A percentile compares a stretch with the other conserved stretches of the same genome.
These are phyloP conservation scores for Ophiocordyceps camponoti-saundersi DNA, from an alignment of 2,329 filamentous ascomycete species.

Conservation along the genomic window DNA sequence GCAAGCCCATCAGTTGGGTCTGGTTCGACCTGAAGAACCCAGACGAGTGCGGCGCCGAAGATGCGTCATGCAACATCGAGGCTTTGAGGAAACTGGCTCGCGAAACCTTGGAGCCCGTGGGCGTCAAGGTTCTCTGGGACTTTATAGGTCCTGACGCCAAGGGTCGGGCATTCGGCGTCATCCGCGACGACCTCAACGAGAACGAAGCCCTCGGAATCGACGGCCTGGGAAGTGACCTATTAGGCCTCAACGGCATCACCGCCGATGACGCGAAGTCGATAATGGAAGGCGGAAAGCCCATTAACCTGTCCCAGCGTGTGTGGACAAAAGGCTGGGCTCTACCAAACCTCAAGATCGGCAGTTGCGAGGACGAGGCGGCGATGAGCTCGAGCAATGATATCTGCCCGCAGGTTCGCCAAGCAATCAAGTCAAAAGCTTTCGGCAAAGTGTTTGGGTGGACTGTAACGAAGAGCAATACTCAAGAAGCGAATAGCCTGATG, in stretches of 20 bases:
- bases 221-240: neutral
- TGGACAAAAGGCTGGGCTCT: neutral
- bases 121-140: conserved; percentile 2
- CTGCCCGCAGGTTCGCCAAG: neutral
- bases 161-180: neutral
- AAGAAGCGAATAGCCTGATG: too few species aligned
- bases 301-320: neutral
- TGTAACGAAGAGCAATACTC: too few species aligned
- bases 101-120: neutral
- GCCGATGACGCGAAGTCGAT: neutral
- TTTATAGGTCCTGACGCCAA: neutral
- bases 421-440: too few species aligned
- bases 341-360: neutral
- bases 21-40: neutral
- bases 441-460: too few species aligned
- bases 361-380: neutral
- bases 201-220: neutral
- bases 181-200: neutral
- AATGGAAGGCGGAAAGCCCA: neutral
- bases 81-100: neutral
- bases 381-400: neutral
- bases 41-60: neutral
- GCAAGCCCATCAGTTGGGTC: neutral
- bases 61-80: neutral
- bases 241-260: neutral